These are phyloP conservation scores for Ophiostoma quercus DNA, from an alignment of 2,329 filamentous ascomycete species.

Conservation along the genomic window DNA sequence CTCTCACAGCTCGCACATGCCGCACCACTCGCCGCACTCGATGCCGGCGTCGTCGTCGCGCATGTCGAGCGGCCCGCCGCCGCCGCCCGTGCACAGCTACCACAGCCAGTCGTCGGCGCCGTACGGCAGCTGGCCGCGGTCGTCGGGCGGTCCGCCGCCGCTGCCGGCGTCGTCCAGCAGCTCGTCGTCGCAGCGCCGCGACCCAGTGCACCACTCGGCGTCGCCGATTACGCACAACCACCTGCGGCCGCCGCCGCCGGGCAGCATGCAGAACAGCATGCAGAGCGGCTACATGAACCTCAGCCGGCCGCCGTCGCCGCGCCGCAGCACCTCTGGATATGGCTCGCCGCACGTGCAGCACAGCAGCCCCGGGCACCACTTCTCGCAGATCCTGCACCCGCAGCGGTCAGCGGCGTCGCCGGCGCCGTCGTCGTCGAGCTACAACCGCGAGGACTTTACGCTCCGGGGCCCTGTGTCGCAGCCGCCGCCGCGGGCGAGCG, in stretches of 20 bases:
- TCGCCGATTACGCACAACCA: slow-evolving; percentile 26
- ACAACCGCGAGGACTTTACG: slow-evolving; percentile 27
- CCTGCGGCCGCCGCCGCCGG: slow-evolving; percentile 25
- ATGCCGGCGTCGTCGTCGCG: slow-evolving; percentile 15
- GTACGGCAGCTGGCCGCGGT: slow-evolving; percentile 24
- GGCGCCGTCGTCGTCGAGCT: slow-evolving; percentile 29
- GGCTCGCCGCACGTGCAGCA: slow-evolving; percentile 33
- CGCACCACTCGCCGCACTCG: slow-evolving; percentile 21
- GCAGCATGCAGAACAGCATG: slow-evolving; percentile 24
- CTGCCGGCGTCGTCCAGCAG: neutral
- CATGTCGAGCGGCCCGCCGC: slow-evolving; percentile 10
- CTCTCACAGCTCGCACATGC: slow-evolving; percentile 14
- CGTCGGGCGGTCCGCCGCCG: slow-evolving; percentile 12
- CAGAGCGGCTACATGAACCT: slow-evolving; percentile 21
- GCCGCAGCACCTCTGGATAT: slow-evolving; percentile 24
- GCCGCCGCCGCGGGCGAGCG: slow-evolving; percentile 32
- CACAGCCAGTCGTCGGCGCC: slow-evolving; percentile 20
- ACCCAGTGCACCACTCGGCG: slow-evolving; percentile 18
- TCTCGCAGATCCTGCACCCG: slow-evolving; percentile 35
- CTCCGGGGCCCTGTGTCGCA: slow-evolving; percentile 27
- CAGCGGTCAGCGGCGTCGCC: slow-evolving; percentile 29
- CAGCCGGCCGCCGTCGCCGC: slow-evolving; percentile 46
- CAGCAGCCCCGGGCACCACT: slow-evolving; percentile 39
- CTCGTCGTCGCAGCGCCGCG: slow-evolving; percentile 21
- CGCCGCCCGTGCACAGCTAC: slow-evolving; percentile 20